phyloP scores from a whole-genome alignment of 495 filamentous ascomycete species.

The Hypoxylon perforatum region DNA sequence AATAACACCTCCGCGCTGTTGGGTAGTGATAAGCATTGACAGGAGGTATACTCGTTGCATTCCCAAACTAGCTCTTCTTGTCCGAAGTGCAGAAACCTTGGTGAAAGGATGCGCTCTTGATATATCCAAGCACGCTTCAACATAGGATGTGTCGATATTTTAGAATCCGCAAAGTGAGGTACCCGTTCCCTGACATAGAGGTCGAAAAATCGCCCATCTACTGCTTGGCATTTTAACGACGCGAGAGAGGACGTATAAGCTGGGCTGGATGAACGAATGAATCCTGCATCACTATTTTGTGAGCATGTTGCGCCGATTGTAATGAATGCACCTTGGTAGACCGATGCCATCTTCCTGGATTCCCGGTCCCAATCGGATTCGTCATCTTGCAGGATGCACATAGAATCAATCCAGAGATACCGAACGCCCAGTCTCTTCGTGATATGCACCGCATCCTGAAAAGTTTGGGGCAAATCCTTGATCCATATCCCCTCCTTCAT shows the following conservation, averaged over 20 bases:
- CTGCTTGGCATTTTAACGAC: not conserved
- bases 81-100: slow-evolving; percentile 36
- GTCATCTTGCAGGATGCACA: slow-evolving; percentile 45
- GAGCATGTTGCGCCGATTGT: not conserved
- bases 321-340: slow-evolving; percentile 33
- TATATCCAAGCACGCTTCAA: slow-evolving; percentile 38
- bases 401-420: slow-evolving; percentile 49
- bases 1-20: not conserved
- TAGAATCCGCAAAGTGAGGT: not conserved
- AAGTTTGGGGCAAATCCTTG: slow-evolving; percentile 34
- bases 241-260: not conserved
- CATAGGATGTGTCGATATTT: slow-evolving; percentile 2
- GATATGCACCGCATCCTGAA: slow-evolving; percentile 39
- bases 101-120: slow-evolving; percentile 44
- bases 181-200: not conserved
- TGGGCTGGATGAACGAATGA: not conserved
- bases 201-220: not conserved
- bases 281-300: not conserved
- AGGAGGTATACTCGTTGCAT: slow-evolving; percentile 28
- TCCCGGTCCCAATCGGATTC: slow-evolving; percentile 39
- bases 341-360: slow-evolving; percentile 29
- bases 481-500: not conserved
- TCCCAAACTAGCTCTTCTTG: slow-evolving; percentile 41
- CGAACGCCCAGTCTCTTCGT: slow-evolving; percentile 19
- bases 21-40: slow-evolving; percentile 19